Evolutionary conservation across 1,284 basidiomycete genomes (phyloP).

Genomic region (Sporisorium graminicola): DNA sequence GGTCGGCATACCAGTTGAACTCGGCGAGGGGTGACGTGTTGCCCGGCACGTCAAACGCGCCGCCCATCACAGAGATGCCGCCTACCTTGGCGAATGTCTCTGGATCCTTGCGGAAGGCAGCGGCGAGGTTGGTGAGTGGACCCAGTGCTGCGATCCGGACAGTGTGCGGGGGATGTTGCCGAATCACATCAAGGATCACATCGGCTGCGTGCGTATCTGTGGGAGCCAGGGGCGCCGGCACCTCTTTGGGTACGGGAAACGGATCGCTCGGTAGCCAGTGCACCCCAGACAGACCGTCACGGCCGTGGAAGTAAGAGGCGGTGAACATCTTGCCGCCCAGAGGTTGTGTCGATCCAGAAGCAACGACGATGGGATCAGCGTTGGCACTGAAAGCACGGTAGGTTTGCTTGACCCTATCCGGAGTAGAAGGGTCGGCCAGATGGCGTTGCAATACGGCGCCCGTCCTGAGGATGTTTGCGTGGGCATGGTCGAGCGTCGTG

Average conservation of each 20-base stretch:
- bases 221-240: slow-evolving; percentile 68
- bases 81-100: slow-evolving; percentile 75
- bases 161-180: slow-evolving; percentile 75
- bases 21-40: slow-evolving; percentile 77
- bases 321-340: slow-evolving; percentile 81
- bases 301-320: slow-evolving; percentile 80
- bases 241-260: slow-evolving; percentile 44
- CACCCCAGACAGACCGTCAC: slow-evolving; percentile 64
- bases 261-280: slow-evolving; percentile 57
- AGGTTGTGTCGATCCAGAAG: slow-evolving; percentile 72
- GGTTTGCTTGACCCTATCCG: slow-evolving; percentile 69
- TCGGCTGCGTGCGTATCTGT: slow-evolving; percentile 74
- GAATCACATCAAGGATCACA: slow-evolving; percentile 79
- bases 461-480: slow-evolving; percentile 74
- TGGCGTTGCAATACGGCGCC: slow-evolving; percentile 79
- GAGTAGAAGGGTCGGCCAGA: slow-evolving; percentile 74
- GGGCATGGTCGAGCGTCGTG: slow-evolving; percentile 70
- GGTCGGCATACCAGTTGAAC: slow-evolving; percentile 95
- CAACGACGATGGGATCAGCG: slow-evolving; percentile 44
- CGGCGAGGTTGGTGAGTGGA: slow-evolving; percentile 87
- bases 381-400: slow-evolving; percentile 31
- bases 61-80: slow-evolving; percentile 91
- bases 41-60: slow-evolving; percentile 91
- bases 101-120: slow-evolving; percentile 76
- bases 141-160: slow-evolving; percentile 89